These are phyloP conservation scores for Vaccinium darrowii DNA, from an alignment of 148 eudicot species.

Conservation along the genomic window DNA sequence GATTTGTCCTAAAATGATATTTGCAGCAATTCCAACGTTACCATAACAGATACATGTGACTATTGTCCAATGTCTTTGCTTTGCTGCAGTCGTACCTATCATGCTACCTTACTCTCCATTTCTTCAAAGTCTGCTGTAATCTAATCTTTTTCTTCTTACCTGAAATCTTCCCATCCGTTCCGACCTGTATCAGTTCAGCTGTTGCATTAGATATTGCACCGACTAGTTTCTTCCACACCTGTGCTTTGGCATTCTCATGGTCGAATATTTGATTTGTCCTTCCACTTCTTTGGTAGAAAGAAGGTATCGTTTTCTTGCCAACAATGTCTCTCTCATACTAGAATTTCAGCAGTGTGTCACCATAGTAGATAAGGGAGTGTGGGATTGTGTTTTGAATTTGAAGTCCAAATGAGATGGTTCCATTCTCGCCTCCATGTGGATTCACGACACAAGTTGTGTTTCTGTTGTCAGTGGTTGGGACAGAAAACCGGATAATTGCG, in stretches of 20 bases:
- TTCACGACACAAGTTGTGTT: neutral
- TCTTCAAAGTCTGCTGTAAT: slow-evolving; percentile 10
- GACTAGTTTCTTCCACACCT: neutral
- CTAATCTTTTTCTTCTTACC: slow-evolving; percentile 23
- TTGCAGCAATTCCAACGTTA: neutral
- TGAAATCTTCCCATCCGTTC: slow-evolving; percentile 23
- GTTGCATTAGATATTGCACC: slow-evolving; percentile 9
- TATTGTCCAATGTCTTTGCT: neutral
- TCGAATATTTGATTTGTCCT: neutral
- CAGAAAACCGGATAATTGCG: slow-evolving; percentile 11
- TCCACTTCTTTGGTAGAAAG: slow-evolving; percentile 15
- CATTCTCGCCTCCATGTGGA: neutral
- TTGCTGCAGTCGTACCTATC: neutral
- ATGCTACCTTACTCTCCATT: neutral
- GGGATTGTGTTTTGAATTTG: slow-evolving; percentile 17
- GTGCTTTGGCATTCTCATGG: neutral
- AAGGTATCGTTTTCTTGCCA: slow-evolving; percentile 5
- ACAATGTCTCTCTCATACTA: neutral
- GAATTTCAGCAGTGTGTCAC: slow-evolving; percentile 3
- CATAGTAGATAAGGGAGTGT: slow-evolving; percentile 14
- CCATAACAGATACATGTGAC: neutral
- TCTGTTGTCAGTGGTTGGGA: neutral
- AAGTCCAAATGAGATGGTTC: neutral
- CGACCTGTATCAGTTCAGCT: slow-evolving; percentile 8
- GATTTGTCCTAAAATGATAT: neutral